These are phyloP conservation scores for Cicer yamashitae DNA, from an alignment of 306 rosid genomes.

Conservation along the genomic window DNA sequence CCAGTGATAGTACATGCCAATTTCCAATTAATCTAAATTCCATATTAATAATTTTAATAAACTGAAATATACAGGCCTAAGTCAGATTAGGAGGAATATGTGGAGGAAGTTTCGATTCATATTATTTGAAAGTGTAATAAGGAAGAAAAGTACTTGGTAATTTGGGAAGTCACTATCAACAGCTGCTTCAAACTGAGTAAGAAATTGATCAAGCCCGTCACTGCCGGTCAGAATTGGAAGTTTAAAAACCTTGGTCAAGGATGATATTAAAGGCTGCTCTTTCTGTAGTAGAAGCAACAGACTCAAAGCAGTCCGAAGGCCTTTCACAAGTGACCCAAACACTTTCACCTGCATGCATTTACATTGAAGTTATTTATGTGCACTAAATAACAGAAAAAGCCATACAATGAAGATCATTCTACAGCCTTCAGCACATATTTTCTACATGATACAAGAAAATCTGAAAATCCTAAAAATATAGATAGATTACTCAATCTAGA, in stretches of 20 bases:
- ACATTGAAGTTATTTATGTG: conserved; percentile 26
- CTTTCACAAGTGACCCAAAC: conserved; percentile 87
- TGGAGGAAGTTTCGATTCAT: background rate
- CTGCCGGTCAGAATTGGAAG: conserved; percentile 65
- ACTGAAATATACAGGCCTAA: background rate
- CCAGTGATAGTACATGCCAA: conserved; percentile 7
- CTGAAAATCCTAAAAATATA: conserved; percentile 3
- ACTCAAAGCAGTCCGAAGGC: conserved; percentile 78
- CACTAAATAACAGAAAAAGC: conserved; percentile 23
- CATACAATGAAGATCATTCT: background rate
- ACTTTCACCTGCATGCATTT: conserved; percentile 72
- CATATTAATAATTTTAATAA: background rate
- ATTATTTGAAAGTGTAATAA: conserved; percentile 3
- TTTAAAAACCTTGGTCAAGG: conserved; percentile 61
- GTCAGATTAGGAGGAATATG: background rate
- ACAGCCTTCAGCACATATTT: background rate
- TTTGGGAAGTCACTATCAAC: conserved; percentile 84
- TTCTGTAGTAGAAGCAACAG: conserved; percentile 70
- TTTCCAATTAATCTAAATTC: conserved; percentile 10
- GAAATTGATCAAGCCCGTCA: conserved; percentile 80
- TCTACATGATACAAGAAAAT: conserved; percentile 4
- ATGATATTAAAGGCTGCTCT: conserved; percentile 59
- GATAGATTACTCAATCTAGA: conserved; percentile 13
- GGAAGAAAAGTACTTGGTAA: conserved; percentile 64
- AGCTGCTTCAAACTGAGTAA: conserved; percentile 92